Base-by-base conservation (phyloP, 2,329 filamentous ascomycete genomes). In the Colletotrichum noveboracense region DNA sequence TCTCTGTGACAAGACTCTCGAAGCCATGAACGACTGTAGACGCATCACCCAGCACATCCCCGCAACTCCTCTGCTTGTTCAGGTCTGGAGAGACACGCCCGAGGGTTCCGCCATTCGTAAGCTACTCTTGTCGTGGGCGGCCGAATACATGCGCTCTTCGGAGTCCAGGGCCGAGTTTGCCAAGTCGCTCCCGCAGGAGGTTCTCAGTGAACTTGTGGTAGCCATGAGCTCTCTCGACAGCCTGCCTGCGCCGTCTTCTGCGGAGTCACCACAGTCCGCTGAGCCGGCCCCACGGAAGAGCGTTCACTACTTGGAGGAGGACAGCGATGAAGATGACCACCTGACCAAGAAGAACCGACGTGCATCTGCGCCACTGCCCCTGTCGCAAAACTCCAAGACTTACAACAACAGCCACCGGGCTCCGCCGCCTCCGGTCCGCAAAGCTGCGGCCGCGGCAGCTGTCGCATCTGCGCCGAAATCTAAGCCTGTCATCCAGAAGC, bases 61-160 rank as follows among this genome's bases (percentile, higher is more conserved):
- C 2, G 88, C 90, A 5, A 90, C 90, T 0, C 88, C 89, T 3
- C 85, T 93, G 2, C 87, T 93, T 7, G 88, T 92, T 2, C 88
- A 90, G 78, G 91, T 91, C 8, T 93, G 91, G 91, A 87, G 89
- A 65, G 90, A 92, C 67, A 92, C 91, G 0, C 90, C 90, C 0
- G 89, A 91, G 77, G 91, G 90, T 10, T 92, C 91, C 4, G 87
- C 89, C 1, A 89, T 93, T 65, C 87, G 91, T 52, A 86, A 87
- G 75, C 87, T 93, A 48, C 86, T 93, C 16, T 84, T 93, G 5
- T 88, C 86, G 13, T 93, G 91, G 91, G 89, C 91, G 2, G 91
- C 90, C 30, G 91, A 93, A 81, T 93, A 93, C 78, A 91, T 93
- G 84, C 85, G 89, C 56, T 89, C 89, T 1, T 91, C 90, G 5